phyloP scores from a whole-genome alignment of 106 monocot genomes.

The Acanthochlamys bracteata region DNA sequence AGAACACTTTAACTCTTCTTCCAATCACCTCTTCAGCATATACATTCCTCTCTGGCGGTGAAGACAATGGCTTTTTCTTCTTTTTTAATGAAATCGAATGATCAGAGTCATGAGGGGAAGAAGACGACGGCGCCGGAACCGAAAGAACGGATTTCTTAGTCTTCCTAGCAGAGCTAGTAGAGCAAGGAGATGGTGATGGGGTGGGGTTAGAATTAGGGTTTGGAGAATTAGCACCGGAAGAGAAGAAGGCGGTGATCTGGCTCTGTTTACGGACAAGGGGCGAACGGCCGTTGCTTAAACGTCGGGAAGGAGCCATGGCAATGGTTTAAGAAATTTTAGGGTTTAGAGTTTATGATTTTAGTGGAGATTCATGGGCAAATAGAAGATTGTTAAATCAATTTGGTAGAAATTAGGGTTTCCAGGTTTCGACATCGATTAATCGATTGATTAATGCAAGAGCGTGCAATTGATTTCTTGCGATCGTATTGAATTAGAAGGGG shows the following conservation, averaged over 20 bases:
- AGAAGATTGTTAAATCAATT: too few relatives aligned
- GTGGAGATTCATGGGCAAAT: too few relatives aligned
- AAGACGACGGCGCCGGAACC: conserved; percentile 22
- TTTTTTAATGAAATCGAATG: too few relatives aligned
- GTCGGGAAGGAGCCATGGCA: conserved; percentile 34
- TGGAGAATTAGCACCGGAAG: conserved; percentile 20
- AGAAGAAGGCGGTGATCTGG: conserved; percentile 92
- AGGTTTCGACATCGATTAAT: too few relatives aligned
- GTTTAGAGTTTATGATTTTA: too few relatives aligned
- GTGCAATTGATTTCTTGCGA: too few relatives aligned
- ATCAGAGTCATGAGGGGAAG: background rate
- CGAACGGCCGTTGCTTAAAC: conserved; percentile 70
- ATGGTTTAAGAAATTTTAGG: background rate
- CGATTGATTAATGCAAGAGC: too few relatives aligned
- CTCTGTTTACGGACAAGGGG: conserved; percentile 78
- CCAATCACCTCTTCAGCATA: conserved; percentile 38
- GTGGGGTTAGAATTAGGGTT: conserved; percentile 13
- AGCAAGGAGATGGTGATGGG: conserved; percentile 17
- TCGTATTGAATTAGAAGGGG: too few relatives aligned
- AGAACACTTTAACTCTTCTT: conserved; percentile 55
- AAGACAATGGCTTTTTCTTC: too few relatives aligned
- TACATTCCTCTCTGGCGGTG: too few relatives aligned
- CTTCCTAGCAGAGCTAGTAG: background rate
- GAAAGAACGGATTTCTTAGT: conserved; percentile 27
- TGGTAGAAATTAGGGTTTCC: too few relatives aligned